Conservation (phyloP, 2,329 filamentous ascomycete genomes). For the Geoglossum cookeanum region DNA sequence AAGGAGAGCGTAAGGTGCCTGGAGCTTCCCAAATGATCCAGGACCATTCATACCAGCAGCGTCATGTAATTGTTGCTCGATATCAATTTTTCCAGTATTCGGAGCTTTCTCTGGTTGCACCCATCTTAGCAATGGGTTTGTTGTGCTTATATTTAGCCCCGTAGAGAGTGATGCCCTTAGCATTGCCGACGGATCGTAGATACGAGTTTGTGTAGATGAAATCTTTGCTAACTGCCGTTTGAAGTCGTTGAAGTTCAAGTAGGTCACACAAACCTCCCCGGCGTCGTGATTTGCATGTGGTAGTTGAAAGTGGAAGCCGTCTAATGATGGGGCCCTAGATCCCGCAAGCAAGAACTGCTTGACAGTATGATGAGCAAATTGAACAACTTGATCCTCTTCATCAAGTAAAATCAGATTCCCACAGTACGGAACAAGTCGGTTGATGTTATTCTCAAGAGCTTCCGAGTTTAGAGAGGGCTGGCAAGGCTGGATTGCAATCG, state of each 20-base stretch:
- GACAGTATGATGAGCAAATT: conserved; percentile 20
- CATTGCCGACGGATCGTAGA: neutral
- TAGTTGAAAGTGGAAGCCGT: conserved; percentile 13
- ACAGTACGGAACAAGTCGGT: conserved; percentile 16
- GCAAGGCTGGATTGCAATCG: conserved; percentile 19
- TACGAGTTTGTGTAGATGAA: neutral
- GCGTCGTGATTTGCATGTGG: conserved; percentile 15
- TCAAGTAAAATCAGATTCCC: conserved; percentile 19
- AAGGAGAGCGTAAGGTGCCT: neutral
- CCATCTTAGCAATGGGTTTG: neutral
- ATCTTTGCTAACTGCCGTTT: conserved; percentile 13
- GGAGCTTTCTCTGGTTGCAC: neutral
- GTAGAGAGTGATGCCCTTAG: neutral
- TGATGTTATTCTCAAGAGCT: conserved; percentile 14
- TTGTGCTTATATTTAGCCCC: neutral
- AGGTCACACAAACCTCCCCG: neutral
- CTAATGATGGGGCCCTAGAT: neutral
- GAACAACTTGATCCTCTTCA: conserved; percentile 16
- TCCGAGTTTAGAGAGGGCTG: conserved; percentile 12
- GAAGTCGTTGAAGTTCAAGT: conserved; percentile 19
- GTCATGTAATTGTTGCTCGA: neutral
- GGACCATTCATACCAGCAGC: neutral
- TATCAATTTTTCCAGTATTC: neutral
- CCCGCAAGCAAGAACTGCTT: conserved; percentile 14
- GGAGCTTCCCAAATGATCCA: neutral